A percentile compares a stretch with the other conserved stretches of the same genome.
Conservation (phyloP, 345 rosid genomes). For the Gossypium mustelinum region DNA sequence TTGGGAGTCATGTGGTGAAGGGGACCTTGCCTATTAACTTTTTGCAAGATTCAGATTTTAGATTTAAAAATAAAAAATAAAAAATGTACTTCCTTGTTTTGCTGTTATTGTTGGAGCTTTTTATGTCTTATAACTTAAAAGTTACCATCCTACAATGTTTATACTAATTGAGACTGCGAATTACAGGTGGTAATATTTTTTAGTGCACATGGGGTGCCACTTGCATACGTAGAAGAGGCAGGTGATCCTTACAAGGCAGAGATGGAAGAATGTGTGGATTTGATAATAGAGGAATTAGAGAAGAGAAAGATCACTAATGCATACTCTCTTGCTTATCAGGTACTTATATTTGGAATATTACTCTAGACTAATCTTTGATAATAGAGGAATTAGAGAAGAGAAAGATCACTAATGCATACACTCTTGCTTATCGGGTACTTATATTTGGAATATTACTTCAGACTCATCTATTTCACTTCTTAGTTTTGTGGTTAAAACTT, state of each 20-base stretch:
- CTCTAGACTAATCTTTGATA: conserved; percentile 34
- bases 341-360: conserved; percentile 21
- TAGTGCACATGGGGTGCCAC: conserved; percentile 99
- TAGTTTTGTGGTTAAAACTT: conserved; percentile 2
- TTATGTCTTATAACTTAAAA: not conserved
- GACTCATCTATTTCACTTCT: not conserved
- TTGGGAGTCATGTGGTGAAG: not conserved
- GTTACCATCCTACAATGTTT: not conserved
- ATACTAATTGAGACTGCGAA: conserved; percentile 25
- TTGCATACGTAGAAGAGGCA: conserved; percentile 98
- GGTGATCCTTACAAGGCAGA: conserved; percentile 99
- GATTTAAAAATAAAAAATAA: not conserved
- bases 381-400: conserved; percentile 94
- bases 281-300: conserved; percentile 94
- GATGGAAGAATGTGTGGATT: conserved; percentile 97
- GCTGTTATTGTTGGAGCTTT: conserved; percentile 1
- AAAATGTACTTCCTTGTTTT: not conserved
- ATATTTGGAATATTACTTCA: not conserved
- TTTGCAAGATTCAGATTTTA: not conserved
- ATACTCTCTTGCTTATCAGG: conserved; percentile 97
- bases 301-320: conserved; percentile 64
- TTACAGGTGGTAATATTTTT: conserved; percentile 91
- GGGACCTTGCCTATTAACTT: not conserved
- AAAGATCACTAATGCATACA: conserved; percentile 60
- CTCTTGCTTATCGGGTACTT: conserved; percentile 93